phyloP scores from a whole-genome alignment of 768 basidiomycete genomes.

The Psilocybe tampanensis region DNA sequence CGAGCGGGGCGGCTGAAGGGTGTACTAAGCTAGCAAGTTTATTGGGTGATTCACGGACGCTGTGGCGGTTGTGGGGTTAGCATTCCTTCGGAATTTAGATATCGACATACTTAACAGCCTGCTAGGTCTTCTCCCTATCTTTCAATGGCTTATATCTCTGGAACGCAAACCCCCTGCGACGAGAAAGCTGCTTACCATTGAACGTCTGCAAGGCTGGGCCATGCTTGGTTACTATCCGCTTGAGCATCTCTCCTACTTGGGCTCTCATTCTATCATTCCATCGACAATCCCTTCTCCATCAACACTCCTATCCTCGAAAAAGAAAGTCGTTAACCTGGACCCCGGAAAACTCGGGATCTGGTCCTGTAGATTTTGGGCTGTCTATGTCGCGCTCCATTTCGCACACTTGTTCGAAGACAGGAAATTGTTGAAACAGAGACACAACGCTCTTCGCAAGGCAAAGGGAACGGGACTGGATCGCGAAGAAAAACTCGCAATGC shows the following conservation, averaged over 20 bases:
- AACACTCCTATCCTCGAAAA: constrained; percentile 42
- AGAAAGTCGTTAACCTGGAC: constrained; percentile 47
- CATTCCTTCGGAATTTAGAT: background rate
- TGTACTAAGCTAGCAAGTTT: constrained; percentile 55
- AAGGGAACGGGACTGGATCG: constrained; percentile 50
- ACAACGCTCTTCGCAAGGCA: constrained; percentile 57
- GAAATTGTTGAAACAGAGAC: constrained; percentile 54
- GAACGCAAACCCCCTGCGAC: constrained; percentile 76
- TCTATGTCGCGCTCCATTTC: constrained; percentile 78
- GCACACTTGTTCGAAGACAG: constrained; percentile 71
- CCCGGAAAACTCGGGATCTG: constrained; percentile 55
- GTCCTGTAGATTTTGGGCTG: constrained; percentile 83
- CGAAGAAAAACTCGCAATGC: constrained; percentile 58
- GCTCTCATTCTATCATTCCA: constrained; percentile 63
- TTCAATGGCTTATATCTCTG: constrained; percentile 78
- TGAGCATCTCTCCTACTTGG: constrained; percentile 74
- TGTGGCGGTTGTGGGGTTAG: constrained; percentile 84
- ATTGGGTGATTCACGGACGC: constrained; percentile 67
- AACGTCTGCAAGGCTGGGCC: constrained; percentile 77
- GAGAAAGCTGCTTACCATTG: constrained; percentile 69
- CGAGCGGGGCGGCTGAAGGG: constrained; percentile 54
- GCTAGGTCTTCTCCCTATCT: constrained; percentile 73
- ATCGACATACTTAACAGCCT: background rate
- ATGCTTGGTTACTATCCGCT: constrained; percentile 84
- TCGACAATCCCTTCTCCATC: constrained; percentile 47